Conservation (phyloP, 2,329 filamentous ascomycete genomes). For the Aureobasidium mangrovei region DNA sequence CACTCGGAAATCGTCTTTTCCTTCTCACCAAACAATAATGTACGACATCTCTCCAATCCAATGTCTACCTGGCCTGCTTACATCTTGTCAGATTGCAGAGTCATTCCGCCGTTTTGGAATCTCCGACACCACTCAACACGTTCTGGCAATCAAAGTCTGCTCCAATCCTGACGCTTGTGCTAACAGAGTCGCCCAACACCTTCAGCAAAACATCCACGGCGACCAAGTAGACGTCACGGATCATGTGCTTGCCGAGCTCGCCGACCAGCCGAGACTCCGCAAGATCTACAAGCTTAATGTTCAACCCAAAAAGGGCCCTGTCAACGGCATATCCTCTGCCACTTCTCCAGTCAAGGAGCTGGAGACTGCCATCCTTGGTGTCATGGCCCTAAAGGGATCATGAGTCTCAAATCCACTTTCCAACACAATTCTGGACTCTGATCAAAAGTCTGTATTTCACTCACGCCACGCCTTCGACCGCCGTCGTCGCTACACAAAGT, state of each 20-base stretch:
- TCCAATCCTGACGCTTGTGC: constrained; percentile 33
- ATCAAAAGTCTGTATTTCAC: too few species aligned
- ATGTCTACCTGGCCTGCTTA: constrained; percentile 10
- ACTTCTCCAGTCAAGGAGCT: constrained; percentile 37
- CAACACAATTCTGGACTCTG: too few species aligned
- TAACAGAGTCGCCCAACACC: constrained; percentile 49
- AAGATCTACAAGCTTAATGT: constrained; percentile 81
- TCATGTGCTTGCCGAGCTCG: constrained; percentile 47
- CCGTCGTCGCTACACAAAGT: too few species aligned
- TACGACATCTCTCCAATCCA: constrained; percentile 27
- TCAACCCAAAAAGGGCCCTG: constrained; percentile 34
- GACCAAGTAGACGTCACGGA: constrained; percentile 52
- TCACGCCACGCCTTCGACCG: too few species aligned
- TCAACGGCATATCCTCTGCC: constrained; percentile 15
- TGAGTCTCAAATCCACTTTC: constrained; percentile 21
- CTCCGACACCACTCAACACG: constrained; percentile 54
- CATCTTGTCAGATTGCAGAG: constrained; percentile 65
- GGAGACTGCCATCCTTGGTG: constrained; percentile 61
- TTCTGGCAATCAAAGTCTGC: constrained; percentile 77
- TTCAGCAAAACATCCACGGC: constrained; percentile 55
- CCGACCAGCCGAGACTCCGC: constrained; percentile 61
- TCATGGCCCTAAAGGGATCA: constrained; percentile 66
- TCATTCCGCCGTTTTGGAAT: constrained; percentile 86
- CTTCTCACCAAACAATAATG: constrained; percentile 75
- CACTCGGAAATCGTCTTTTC: constrained; percentile 82